These are phyloP conservation scores for Plantago coronopus DNA, from an alignment of 305 asterid species.

Conservation along the genomic window DNA sequence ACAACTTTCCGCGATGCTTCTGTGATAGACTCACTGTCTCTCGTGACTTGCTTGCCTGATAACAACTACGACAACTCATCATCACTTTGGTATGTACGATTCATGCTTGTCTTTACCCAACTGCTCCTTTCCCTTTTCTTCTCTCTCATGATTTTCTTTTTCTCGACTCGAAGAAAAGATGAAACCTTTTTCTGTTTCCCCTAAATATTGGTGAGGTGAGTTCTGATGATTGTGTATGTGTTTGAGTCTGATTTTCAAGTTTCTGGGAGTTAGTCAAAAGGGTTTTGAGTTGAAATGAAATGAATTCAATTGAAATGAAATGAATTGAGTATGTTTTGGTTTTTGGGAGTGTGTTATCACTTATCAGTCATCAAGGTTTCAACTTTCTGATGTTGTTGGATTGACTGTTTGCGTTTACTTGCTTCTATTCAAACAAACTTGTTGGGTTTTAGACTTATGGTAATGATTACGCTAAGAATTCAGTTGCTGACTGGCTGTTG, in stretches of 20 bases:
- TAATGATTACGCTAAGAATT: too few relatives aligned
- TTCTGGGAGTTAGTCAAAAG: not conserved
- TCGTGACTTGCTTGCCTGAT: slow-evolving; percentile 18
- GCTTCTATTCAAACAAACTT: too few relatives aligned
- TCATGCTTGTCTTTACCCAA: not conserved
- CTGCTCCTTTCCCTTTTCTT: too few relatives aligned
- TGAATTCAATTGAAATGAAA: not conserved
- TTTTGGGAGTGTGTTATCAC: slow-evolving; percentile 4
- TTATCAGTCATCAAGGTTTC: slow-evolving; percentile 5
- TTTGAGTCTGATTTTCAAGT: slow-evolving; percentile 17
- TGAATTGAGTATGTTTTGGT: not conserved
- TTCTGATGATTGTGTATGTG: too few relatives aligned
- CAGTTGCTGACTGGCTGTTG: too few relatives aligned
- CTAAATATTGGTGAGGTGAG: slow-evolving; percentile 1
- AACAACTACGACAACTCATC: slow-evolving; percentile 22
- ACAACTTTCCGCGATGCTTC: slow-evolving; percentile 39
- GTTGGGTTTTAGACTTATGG: too few relatives aligned
- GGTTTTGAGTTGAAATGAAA: not conserved
- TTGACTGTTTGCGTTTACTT: too few relatives aligned
- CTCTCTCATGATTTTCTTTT: too few relatives aligned
- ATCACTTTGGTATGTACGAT: slow-evolving; percentile 19
- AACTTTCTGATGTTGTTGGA: too few relatives aligned
- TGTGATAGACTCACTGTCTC: too few relatives aligned
- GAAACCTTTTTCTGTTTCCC: too few relatives aligned
- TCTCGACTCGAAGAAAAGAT: too few relatives aligned